These are phyloP conservation scores for Podochytrium sp. DNA, from an alignment of 192 early-diverging fungal species.

Conservation along the genomic window DNA sequence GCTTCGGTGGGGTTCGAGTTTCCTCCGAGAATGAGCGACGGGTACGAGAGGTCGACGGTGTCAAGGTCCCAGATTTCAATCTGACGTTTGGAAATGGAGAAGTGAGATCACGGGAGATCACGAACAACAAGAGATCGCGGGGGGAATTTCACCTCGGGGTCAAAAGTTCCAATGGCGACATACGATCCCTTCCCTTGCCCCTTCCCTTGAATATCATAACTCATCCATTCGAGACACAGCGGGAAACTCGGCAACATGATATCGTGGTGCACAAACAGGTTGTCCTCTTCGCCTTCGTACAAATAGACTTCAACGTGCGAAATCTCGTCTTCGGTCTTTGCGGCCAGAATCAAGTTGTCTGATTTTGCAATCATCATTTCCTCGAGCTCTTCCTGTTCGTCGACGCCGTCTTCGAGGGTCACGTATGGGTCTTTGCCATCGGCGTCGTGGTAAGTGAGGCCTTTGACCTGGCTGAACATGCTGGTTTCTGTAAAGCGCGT, in stretches of 20 bases:
- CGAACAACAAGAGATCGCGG: background rate
- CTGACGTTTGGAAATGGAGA: background rate
- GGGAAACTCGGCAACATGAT: slow-evolving; percentile 97
- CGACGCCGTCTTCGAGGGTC: slow-evolving; percentile 64
- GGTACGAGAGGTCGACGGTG: slow-evolving; percentile 86
- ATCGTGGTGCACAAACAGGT: slow-evolving; percentile 97
- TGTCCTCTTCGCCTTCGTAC: slow-evolving; percentile 80
- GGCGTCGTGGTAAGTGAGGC: slow-evolving; percentile 78
- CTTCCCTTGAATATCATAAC: slow-evolving; percentile 81
- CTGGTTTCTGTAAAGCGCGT: background rate
- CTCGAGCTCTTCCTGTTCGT: slow-evolving; percentile 77
- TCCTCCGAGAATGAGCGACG: slow-evolving; percentile 85
- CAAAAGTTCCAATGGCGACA: slow-evolving; percentile 96
- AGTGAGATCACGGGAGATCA: background rate
- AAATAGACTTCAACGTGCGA: slow-evolving; percentile 94
- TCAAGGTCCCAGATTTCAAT: slow-evolving; percentile 99
- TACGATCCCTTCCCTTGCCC: slow-evolving; percentile 71
- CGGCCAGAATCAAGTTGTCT: slow-evolving; percentile 88
- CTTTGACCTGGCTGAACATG: slow-evolving; percentile 81
- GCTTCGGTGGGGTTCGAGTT: slow-evolving; percentile 39
- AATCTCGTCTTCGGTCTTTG: slow-evolving; percentile 96
- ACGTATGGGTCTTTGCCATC: slow-evolving; percentile 87
- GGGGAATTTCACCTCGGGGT: slow-evolving; percentile 81
- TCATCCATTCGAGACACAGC: slow-evolving; percentile 93
- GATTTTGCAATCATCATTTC: slow-evolving; percentile 78